These are phyloP conservation scores for Botrytis tulipae DNA, from an alignment of 2,329 filamentous ascomycete genomes.

Conservation along the genomic window DNA sequence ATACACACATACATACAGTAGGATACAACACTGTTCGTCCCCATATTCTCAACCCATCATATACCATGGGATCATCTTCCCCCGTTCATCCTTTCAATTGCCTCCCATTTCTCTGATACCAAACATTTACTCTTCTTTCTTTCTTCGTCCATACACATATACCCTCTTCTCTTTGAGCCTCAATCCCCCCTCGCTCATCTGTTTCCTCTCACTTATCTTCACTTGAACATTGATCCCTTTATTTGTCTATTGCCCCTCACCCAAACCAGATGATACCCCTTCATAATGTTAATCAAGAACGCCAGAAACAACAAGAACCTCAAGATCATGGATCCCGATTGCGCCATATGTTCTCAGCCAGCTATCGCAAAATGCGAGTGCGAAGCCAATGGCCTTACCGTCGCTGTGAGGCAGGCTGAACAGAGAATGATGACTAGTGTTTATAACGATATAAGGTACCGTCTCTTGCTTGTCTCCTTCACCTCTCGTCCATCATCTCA, in stretches of 20 bases:
- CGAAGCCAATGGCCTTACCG: constrained; percentile 63
- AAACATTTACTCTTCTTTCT: neutral
- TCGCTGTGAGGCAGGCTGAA: constrained; percentile 63
- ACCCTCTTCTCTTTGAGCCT: neutral
- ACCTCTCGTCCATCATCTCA: neutral
- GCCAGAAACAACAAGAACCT: constrained; percentile 40
- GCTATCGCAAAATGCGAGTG: constrained; percentile 61
- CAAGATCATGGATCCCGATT: constrained; percentile 67
- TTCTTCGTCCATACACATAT: neutral
- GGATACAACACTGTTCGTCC: constrained; percentile 5
- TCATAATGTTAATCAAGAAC: constrained; percentile 36
- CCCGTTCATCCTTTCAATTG: neutral
- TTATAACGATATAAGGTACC: constrained; percentile 62
- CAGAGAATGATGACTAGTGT: constrained; percentile 60
- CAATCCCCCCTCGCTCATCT: neutral
- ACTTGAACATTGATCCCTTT: neutral
- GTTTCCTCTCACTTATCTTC: neutral
- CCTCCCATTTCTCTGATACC: neutral
- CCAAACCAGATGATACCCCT: constrained; percentile 26
- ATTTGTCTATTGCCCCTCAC: neutral
- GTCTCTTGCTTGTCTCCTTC: constrained; percentile 18
- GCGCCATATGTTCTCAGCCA: constrained; percentile 63
- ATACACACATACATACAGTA: neutral
- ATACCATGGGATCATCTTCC: constrained; percentile 4
- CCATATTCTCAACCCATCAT: neutral